phyloP scores from a whole-genome alignment of 1,139 yeast species.

The Diutina siamensis region DNA sequence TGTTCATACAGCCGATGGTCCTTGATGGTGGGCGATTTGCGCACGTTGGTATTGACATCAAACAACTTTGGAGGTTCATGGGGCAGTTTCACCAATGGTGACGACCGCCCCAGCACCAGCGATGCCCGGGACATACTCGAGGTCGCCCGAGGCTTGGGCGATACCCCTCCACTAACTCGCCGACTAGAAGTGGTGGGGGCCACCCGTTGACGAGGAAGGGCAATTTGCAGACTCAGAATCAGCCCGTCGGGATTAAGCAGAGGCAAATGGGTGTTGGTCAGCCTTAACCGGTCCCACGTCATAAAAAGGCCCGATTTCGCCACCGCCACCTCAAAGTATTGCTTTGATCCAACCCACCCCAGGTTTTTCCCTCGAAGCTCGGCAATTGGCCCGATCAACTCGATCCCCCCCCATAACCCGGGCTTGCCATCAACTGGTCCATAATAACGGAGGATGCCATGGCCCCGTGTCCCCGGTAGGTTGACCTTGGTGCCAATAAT shows the following conservation, averaged over 20 bases:
- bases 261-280: constrained; percentile 21
- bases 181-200: too few relatives aligned
- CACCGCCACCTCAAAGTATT: constrained; percentile 43
- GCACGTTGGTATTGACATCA: background rate
- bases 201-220: background rate
- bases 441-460: constrained; percentile 56
- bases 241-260: constrained; percentile 1
- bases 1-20: constrained; percentile 1
- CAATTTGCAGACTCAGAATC: background rate
- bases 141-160: too few relatives aligned
- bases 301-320: constrained; percentile 69
- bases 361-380: constrained; percentile 62
- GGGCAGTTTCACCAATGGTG: background rate
- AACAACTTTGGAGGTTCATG: background rate
- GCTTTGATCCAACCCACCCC: constrained; percentile 53
- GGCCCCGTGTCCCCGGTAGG: constrained; percentile 35
- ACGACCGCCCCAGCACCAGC: background rate
- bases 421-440: constrained; percentile 65
- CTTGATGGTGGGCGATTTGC: background rate
- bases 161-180: too few relatives aligned
- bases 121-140: too few relatives aligned
- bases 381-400: constrained; percentile 53
- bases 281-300: constrained; percentile 49
- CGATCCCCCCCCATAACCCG: constrained; percentile 86
- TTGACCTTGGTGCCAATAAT: constrained; percentile 22